Evolutionary conservation across 148 eudicot genomes (phyloP).

Genomic region (Chenopodium formosanum): DNA sequence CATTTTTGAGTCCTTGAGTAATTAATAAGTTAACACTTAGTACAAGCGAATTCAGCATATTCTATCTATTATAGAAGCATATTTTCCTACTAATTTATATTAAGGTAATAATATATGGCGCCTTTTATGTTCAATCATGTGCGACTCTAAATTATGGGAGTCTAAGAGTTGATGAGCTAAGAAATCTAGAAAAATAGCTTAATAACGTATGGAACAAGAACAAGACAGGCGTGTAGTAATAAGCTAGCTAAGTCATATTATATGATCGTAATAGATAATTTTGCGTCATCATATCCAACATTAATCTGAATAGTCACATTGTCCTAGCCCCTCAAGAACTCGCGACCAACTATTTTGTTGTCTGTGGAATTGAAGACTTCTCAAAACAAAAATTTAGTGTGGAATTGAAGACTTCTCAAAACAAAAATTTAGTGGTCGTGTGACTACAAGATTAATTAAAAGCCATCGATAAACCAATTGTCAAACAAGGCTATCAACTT

Average conservation of each 20-base stretch:
- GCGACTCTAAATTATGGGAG: neutral
- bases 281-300: too few species aligned
- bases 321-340: too few species aligned
- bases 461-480: neutral
- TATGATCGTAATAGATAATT: too few species aligned
- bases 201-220: neutral
- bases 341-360: too few species aligned
- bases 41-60: slow-evolving; percentile 41
- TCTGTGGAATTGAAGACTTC: too few species aligned
- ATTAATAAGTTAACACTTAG: slow-evolving; percentile 18
- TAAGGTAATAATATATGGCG: neutral
- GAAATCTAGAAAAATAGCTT: neutral
- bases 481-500: neutral
- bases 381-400: too few species aligned
- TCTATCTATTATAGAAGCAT: slow-evolving; percentile 14
- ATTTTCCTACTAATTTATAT: neutral
- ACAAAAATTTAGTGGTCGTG: too few species aligned
- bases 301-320: too few species aligned
- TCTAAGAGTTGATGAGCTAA: neutral
- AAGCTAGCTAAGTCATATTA: too few species aligned
- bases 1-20: slow-evolving; percentile 17
- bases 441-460: too few species aligned
- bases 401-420: too few species aligned
- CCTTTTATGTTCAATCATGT: neutral
- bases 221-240: too few species aligned